These are phyloP conservation scores for Firmiana major DNA, from an alignment of 345 rosid species.

Conservation along the genomic window DNA sequence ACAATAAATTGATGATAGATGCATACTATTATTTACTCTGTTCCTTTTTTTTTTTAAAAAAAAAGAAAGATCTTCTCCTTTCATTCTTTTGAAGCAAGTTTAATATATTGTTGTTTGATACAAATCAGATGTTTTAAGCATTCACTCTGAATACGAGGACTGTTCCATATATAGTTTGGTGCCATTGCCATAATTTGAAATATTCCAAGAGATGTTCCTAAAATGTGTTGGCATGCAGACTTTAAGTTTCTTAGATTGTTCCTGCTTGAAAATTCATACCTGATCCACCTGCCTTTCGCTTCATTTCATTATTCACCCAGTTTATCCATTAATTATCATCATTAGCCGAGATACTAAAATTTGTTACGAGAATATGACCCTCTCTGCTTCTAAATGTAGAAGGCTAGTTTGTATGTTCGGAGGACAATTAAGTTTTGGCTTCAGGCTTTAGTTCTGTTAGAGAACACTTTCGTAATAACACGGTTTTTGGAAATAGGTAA, in stretches of 20 bases:
- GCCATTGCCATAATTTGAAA: neutral
- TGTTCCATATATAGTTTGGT: neutral
- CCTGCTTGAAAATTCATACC: neutral
- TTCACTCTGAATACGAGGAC: neutral
- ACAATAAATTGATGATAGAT: neutral
- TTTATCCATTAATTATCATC: neutral
- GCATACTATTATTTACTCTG: neutral
- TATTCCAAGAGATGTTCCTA: neutral
- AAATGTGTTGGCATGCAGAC: neutral
- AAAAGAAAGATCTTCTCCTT: neutral
- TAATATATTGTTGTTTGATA: neutral
- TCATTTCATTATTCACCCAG: neutral
- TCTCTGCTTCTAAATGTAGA: neutral
- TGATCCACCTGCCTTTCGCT: neutral
- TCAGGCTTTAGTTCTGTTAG: neutral
- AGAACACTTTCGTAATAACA: neutral
- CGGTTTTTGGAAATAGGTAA: slow-evolving; percentile 40
- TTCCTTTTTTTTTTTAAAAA: no score
- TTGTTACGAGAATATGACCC: neutral
- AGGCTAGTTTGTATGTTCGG: neutral
- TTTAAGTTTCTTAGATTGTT: neutral
- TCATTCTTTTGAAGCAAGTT: neutral
- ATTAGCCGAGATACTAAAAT: neutral
- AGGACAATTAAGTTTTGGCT: neutral
- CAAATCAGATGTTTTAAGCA: neutral